These are phyloP conservation scores for Drosera spatulata DNA, from an alignment of 179 eudicot genomes.

Conservation along the genomic window DNA sequence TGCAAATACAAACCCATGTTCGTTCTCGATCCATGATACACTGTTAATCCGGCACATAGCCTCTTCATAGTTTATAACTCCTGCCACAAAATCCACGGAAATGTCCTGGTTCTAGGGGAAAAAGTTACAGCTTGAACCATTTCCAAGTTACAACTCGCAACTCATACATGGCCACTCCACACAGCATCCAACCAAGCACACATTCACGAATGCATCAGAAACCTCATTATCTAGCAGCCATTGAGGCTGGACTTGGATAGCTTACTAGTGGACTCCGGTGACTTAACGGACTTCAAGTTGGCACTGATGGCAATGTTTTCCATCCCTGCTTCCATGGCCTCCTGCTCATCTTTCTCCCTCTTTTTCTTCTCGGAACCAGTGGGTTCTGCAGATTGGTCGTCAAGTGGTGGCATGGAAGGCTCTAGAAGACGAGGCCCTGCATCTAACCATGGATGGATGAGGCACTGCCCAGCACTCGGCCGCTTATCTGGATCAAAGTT, in stretches of 20 bases:
- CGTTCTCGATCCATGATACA: no score
- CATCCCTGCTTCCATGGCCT: constrained; percentile 78
- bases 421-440: constrained; percentile 22
- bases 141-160: no score
- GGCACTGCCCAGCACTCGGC: constrained; percentile 77
- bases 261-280: constrained; percentile 17
- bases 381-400: constrained; percentile 2
- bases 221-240: no score
- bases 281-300: constrained; percentile 24
- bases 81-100: no score
- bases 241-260: constrained; percentile 5
- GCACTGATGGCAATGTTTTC: constrained; percentile 68
- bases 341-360: constrained; percentile 62
- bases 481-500: constrained; percentile 94
- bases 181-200: no score
- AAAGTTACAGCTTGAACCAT: no score
- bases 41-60: no score
- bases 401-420: neutral
- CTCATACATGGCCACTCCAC: no score
- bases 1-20: no score
- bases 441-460: constrained; percentile 70
- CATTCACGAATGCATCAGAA: no score
- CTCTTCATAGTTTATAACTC: no score
- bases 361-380: constrained; percentile 17
- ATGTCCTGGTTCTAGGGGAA: no score